These are phyloP conservation scores for Coemansia reversa DNA, from an alignment of 192 early-diverging fungal species.

Conservation along the genomic window DNA sequence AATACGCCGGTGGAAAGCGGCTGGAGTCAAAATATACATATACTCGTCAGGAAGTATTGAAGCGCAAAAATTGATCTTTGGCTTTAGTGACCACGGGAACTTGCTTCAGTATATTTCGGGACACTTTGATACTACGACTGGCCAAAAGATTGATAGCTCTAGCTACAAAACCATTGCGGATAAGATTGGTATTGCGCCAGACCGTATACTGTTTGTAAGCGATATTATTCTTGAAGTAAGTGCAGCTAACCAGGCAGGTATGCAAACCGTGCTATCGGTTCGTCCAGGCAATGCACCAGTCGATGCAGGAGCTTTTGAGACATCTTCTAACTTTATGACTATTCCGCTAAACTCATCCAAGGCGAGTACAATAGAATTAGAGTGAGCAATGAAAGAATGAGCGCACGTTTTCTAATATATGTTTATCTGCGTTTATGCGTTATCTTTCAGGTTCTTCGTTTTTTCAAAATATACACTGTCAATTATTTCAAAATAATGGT, in stretches of 20 bases:
- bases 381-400: too few species aligned
- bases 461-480: too few species aligned
- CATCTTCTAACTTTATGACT: constrained; percentile 27
- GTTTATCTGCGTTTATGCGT: too few species aligned
- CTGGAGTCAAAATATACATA: constrained; percentile 74
- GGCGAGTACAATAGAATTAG: too few species aligned
- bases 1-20: constrained; percentile 67
- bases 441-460: too few species aligned
- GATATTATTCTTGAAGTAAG: constrained; percentile 85
- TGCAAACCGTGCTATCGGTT: constrained; percentile 66
- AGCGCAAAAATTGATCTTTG: constrained; percentile 94
- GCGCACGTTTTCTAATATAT: too few species aligned
- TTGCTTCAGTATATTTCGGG: constrained; percentile 72
- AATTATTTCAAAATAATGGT: too few species aligned
- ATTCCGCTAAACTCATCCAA: constrained; percentile 10
- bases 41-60: constrained; percentile 95
- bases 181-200: constrained; percentile 58
- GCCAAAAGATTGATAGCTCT: constrained; percentile 65
- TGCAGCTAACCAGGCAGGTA: constrained; percentile 72
- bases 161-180: constrained; percentile 78
- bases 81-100: constrained; percentile 76
- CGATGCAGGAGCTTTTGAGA: not conserved
- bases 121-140: constrained; percentile 92
- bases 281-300: constrained; percentile 70
- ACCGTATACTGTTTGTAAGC: constrained; percentile 79